These are phyloP conservation scores for Periconia macrospinosa DNA, from an alignment of 2,329 filamentous ascomycete species.

Conservation along the genomic window DNA sequence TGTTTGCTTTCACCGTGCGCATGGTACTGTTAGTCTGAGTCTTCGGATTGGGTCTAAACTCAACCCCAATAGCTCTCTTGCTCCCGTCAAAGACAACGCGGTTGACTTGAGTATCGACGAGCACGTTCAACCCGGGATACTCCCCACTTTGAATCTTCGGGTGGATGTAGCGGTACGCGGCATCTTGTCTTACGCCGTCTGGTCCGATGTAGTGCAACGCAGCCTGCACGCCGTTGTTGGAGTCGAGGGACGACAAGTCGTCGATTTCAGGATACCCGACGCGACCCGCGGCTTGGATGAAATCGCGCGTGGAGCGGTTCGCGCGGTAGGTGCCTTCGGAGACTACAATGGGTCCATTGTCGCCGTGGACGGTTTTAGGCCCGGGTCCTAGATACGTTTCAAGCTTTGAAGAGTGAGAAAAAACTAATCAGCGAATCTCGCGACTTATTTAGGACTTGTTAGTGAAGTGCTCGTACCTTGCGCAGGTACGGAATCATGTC, in stretches of 20 bases:
- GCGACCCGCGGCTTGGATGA: conserved; percentile 52
- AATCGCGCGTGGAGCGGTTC: conserved; percentile 49
- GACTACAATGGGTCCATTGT: conserved; percentile 59
- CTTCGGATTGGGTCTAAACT: conserved; percentile 56
- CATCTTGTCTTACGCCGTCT: conserved; percentile 61
- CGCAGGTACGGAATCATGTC: conserved; percentile 58
- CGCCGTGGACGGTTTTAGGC: conserved; percentile 53
- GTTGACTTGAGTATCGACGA: conserved; percentile 60
- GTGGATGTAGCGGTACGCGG: conserved; percentile 59
- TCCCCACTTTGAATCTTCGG: conserved; percentile 53
- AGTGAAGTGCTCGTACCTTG: conserved; percentile 44
- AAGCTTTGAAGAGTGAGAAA: conserved; percentile 33
- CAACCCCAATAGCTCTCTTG: conserved; percentile 61
- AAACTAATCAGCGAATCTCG: neutral
- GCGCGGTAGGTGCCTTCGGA: conserved; percentile 52
- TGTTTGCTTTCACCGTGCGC: conserved; percentile 53
- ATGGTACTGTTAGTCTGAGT: conserved; percentile 32
- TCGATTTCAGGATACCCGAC: conserved; percentile 56
- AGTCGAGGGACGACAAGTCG: conserved; percentile 57
- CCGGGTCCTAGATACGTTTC: conserved; percentile 60
- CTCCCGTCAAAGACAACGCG: conserved; percentile 59
- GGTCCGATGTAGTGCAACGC: conserved; percentile 54
- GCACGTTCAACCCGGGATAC: conserved; percentile 62
- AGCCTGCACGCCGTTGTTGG: conserved; percentile 46
- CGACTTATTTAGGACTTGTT: neutral